phyloP scores from a whole-genome alignment of 805 yeast genomes.

The Kodamaea sagamina region DNA sequence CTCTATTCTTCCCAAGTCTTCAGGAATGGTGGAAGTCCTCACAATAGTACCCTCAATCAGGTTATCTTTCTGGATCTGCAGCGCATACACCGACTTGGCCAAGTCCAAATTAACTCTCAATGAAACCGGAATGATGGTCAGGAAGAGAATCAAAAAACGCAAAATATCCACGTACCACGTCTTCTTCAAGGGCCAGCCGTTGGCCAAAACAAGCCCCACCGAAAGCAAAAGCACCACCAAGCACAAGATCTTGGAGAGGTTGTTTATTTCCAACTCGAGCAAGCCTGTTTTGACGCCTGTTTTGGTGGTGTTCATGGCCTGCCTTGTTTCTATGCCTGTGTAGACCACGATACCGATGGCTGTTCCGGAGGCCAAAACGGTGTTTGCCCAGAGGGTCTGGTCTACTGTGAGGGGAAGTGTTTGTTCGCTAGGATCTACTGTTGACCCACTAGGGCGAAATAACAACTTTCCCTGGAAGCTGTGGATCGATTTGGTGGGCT shows the following conservation, averaged over 20 bases:
- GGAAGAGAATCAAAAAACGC: constrained; percentile 87
- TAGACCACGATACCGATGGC: constrained; percentile 86
- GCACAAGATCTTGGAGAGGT: constrained; percentile 84
- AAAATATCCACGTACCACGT: constrained; percentile 90
- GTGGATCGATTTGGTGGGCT: constrained; percentile 85
- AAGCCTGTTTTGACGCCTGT: constrained; percentile 88
- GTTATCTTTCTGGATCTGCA: constrained; percentile 86
- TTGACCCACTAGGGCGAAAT: constrained; percentile 40
- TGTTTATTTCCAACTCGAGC: constrained; percentile 87
- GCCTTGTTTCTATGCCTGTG: constrained; percentile 93
- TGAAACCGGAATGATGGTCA: constrained; percentile 95
- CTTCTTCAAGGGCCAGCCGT: constrained; percentile 60
- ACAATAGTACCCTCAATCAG: constrained; percentile 86
- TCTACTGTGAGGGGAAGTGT: constrained; percentile 75
- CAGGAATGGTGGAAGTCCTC: constrained; percentile 96
- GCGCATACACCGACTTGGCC: constrained; percentile 94
- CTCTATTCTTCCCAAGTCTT: constrained; percentile 94
- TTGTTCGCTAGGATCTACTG: constrained; percentile 39
- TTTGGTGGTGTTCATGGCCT: constrained; percentile 87
- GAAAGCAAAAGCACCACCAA: constrained; percentile 80
- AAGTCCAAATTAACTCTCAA: constrained; percentile 91
- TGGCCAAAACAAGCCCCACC: constrained; percentile 71
- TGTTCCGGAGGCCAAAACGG: constrained; percentile 92
- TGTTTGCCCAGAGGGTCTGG: constrained; percentile 97
- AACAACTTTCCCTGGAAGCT: constrained; percentile 74